Evolutionary conservation across 2,329 filamentous ascomycete genomes (phyloP), one percentile per base, ranked within the genome.

Genomic region (Pyrenophora tritici-repentis): DNA sequence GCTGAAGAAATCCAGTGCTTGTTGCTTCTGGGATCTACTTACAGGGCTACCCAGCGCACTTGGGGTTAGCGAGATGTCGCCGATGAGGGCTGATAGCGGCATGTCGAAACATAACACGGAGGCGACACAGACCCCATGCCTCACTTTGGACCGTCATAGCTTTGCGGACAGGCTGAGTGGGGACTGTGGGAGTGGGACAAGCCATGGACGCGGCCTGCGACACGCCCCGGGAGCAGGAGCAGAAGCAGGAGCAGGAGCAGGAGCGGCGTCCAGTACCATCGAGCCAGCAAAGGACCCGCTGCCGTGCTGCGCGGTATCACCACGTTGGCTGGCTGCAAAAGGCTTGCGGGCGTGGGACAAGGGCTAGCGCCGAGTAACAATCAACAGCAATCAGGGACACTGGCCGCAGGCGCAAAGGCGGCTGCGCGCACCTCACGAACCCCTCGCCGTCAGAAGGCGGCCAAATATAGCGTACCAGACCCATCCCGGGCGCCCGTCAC

Each of bases 51-150:
- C 62, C 61, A 52, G 54, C 56, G 54, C 58, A 50, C 26, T 63
- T 63, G 56, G 62, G 58, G 45, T 65, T 68, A 70, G 66, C 65
- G 65, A 67, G 52, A 63, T 60, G 60, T 57, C 54, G 65, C 63
- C 66, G 66, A 62, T 66, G 64, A 63, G 63, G 66, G 65, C 56
- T 63, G 62, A 62, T 55, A 56, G 66, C 63, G 66, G 60, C 66
- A 69, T 63, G 61, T 59, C 63, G 59, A 65, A 64, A 64, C 63
- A 65, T 53, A 61, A 61, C 60, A 65, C 55, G 59, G 58, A 66
- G 63, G 56, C 61, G 37, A 64, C 63, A 65, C 63, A 64, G 63
- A 57, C 58, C 55, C 46, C 62, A 63, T 58, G 61, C 63, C 61
- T 63, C 59, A 56, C 56, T 56, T 50, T 55, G 56, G 55, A 40